phyloP scores from a whole-genome alignment of 345 rosid genomes.

The Hibiscus mutabilis region DNA sequence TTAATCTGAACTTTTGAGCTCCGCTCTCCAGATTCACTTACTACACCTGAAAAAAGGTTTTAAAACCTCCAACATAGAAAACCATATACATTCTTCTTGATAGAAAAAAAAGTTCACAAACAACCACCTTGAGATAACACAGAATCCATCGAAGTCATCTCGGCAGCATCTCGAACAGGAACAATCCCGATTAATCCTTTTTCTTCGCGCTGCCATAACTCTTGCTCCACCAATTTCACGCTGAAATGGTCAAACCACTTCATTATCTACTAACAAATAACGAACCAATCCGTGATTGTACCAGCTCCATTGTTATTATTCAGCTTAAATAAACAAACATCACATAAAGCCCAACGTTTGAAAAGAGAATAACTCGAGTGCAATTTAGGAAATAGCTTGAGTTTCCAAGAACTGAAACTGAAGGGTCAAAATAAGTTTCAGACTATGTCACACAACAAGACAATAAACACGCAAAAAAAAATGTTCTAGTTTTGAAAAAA shows the following conservation, averaged over 20 bases:
- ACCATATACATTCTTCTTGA: not conserved
- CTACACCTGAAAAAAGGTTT: conserved; percentile 35
- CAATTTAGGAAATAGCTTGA: not conserved
- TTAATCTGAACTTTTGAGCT: conserved; percentile 49
- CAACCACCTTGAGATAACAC: conserved; percentile 46
- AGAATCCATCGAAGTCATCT: conserved; percentile 42
- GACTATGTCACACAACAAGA: not conserved
- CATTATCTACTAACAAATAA: conserved; percentile 9
- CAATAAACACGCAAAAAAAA: not conserved
- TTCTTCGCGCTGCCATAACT: conserved; percentile 97
- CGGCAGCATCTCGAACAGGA: conserved; percentile 86
- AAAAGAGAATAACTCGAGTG: not conserved
- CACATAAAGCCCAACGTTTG: not conserved
- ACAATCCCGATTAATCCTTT: conserved; percentile 90
- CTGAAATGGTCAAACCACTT: conserved; percentile 25
- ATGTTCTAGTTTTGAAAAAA: not conserved
- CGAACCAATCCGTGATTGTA: not conserved
- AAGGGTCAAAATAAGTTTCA: too few species aligned
- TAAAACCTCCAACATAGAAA: not conserved
- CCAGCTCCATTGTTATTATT: conserved; percentile 1
- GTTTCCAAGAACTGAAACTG: not conserved
- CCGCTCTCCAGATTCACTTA: conserved; percentile 62
- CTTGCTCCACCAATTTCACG: conserved; percentile 97
- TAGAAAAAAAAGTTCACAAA: not conserved
- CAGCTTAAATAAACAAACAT: not conserved